phyloP scores from a whole-genome alignment of 305 asterid species.

The Fraxinus baroniana region DNA sequence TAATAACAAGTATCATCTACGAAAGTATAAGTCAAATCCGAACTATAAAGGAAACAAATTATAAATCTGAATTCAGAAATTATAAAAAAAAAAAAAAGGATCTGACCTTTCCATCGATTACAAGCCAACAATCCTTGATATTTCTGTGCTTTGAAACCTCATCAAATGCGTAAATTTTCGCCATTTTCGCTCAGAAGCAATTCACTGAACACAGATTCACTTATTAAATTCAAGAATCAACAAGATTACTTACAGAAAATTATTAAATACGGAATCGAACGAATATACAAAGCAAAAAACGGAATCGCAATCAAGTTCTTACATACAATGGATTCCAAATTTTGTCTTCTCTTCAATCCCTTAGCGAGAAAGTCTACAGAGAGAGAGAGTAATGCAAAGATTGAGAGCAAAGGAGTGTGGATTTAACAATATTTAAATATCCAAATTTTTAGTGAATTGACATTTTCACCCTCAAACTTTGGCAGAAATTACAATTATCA shows the following conservation, averaged over 20 bases:
- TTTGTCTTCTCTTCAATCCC: not conserved
- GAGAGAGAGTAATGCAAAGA: not conserved
- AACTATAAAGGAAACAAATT: not conserved
- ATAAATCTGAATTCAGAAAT: not conserved
- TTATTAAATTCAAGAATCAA: not conserved
- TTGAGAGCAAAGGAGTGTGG: not conserved
- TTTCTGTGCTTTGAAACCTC: conserved; percentile 29
- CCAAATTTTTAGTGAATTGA: not conserved
- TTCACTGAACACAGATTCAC: conserved; percentile 1
- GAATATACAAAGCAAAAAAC: not conserved
- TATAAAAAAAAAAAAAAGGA: not conserved
- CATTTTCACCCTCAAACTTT: conserved; percentile 1
- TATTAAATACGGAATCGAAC: not conserved
- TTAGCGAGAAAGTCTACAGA: not conserved
- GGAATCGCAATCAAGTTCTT: not conserved
- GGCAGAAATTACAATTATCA: not conserved
- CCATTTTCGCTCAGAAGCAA: not conserved
- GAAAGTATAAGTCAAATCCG: not conserved
- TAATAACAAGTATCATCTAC: not conserved
- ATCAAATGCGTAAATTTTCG: conserved; percentile 21
- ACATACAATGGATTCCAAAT: not conserved
- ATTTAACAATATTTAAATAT: not conserved
- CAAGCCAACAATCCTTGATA: conserved; percentile 34
- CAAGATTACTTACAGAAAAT: not conserved
- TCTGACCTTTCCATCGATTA: conserved; percentile 29